Evolutionary conservation across 352 stramenopile genomes (phyloP), one percentile per base, ranked within the genome.

Genomic region (Globisporangium polare): DNA sequence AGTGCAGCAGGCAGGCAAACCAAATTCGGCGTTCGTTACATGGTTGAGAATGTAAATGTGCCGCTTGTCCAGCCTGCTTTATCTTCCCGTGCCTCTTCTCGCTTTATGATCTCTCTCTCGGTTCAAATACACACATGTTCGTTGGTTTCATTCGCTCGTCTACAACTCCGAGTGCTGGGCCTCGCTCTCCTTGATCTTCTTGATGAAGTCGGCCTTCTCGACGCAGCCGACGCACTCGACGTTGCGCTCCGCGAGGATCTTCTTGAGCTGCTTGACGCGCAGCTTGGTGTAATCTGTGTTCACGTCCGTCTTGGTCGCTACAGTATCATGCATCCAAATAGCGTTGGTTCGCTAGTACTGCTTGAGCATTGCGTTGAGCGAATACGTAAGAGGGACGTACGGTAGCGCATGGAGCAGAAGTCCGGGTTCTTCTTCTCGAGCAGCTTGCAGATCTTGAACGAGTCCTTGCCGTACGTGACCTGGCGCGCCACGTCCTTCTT

Each of bases 201-300:
- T 92, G 62, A 98, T 94, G 67, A 97, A 98, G 65, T 98, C 95
- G 9, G 77, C 72, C 86, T 98, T 98, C 72, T 98, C 95, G 27
- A 98, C 78, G 64, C 95, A 98, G 33, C 90, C 92, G 43, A 95
- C 75, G 74, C 95, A 98, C 68, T 92, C 80, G 52, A 98, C 83
- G 56, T 95, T 95, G 68, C 94, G 89, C 63, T 98, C 92, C 35
- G 63, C 74, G 39, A 98, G 73, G 62, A 98, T 98, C 73, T 96
- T 90, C 73, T 96, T 97, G 46, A 98, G 85, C 69, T 98, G 83
- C 87, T 97, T 98, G 35, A 98, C 94, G 61, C 92, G 90, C 69
- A 98, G 72, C 77, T 97, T 98, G 39, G 77, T 88, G 83, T 98
- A 98, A 67, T 98, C 91, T 69, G 94, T 97, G 75, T 91, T 94